These are phyloP conservation scores for Alternaria angustiovoidea DNA, from an alignment of 2,329 filamentous ascomycete species.

Conservation along the genomic window DNA sequence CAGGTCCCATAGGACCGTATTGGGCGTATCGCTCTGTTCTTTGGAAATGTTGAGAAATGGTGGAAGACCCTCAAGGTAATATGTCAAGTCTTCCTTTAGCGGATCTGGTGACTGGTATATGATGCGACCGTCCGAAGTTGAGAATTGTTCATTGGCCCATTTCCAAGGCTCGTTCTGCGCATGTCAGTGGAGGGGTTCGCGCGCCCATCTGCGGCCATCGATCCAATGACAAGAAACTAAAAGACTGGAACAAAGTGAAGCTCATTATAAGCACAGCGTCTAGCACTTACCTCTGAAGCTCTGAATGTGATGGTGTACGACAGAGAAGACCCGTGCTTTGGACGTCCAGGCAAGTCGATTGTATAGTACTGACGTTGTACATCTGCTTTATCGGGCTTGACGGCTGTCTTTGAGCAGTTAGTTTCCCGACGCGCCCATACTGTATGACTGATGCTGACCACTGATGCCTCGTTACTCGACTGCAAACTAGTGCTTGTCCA, in stretches of 20 bases:
- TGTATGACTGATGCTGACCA: constrained; percentile 26
- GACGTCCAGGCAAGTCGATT: constrained; percentile 55
- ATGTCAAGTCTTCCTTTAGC: constrained; percentile 55
- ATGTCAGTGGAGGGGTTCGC: constrained; percentile 1
- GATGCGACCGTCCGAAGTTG: constrained; percentile 69
- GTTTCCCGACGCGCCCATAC: background rate
- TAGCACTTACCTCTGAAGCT: constrained; percentile 42
- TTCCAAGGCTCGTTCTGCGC: constrained; percentile 65
- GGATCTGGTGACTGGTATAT: constrained; percentile 58
- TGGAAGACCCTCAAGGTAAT: constrained; percentile 67
- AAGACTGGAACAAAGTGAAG: background rate
- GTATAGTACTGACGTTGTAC: constrained; percentile 62
- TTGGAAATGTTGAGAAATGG: constrained; percentile 62
- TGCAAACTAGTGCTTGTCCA: constrained; percentile 68
- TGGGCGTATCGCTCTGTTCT: constrained; percentile 70
- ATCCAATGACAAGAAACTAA: background rate
- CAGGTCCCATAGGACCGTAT: constrained; percentile 76
- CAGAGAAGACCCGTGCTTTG: constrained; percentile 58
- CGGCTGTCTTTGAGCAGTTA: constrained; percentile 33
- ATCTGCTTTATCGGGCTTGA: constrained; percentile 22
- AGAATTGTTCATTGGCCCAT: constrained; percentile 73
- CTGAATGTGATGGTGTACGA: constrained; percentile 78
- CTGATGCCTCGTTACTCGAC: constrained; percentile 35
- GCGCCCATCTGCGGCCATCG: background rate
- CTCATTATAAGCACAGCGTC: background rate